Base-by-base conservation (phyloP, 1,284 basidiomycete species). In the Bjerkandera adusta region DNA sequence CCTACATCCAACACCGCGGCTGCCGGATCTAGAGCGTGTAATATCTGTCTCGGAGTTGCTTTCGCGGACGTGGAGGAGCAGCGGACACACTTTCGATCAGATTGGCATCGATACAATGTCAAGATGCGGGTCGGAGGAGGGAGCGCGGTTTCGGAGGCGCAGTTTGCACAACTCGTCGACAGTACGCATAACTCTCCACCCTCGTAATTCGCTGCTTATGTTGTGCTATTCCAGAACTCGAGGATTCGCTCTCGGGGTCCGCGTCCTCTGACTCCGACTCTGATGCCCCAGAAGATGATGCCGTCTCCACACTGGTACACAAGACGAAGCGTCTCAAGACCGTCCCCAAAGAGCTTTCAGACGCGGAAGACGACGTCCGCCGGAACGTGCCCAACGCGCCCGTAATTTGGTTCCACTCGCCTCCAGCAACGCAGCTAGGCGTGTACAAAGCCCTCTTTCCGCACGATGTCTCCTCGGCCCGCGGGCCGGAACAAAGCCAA, bases 31-130 rank as follows among this genome's bases (percentile, higher is more conserved):
- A 70, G 79, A 43, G 72, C 81, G 2, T 96, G 92, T 63, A 89
- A 83, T 50, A 72, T 92, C 45, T 96, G 92, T 59, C 75, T 83
- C 5, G 85, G 83, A 1, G 74, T 77, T 1, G 60, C 69, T 0
- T 97, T 98, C 53, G 58, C 72, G 10, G 83, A 86, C 45, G 79
- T 96, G 2, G 81, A 89, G 24, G 87, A 90, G 45, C 93, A 97
- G 61, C 77, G 95, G 37, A 66, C 72, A 1, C 96, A 99, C 67
- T 97, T 92, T 65, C 85, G 87, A 58, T 92, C 91, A 22, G 95
- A 98, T 66, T 98, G 96, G 96, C 96, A 99, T 75, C 79, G 94
- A 44, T 98, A 97, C 70, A 99, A 99, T 62, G 89, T 95, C 52
- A 97, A 96, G 67, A 76, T 81, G 38, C 84, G 82, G 47, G 68